These are phyloP conservation scores for Aspergillus haitiensis DNA, from an alignment of 495 filamentous ascomycete genomes.

Conservation along the genomic window DNA sequence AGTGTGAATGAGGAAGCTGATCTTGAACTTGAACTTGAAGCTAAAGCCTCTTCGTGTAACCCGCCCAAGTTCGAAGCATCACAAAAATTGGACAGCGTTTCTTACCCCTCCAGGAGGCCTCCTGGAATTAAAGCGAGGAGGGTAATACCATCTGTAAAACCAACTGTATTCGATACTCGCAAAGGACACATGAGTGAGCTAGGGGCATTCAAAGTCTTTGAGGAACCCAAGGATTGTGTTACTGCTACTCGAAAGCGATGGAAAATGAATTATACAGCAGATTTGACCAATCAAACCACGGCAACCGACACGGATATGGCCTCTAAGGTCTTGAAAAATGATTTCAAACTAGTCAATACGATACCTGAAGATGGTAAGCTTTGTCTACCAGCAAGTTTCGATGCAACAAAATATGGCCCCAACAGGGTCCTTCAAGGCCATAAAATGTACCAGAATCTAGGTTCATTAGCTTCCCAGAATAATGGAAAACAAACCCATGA, in stretches of 20 bases:
- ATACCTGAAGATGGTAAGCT: not conserved
- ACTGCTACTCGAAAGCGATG: constrained; percentile 21
- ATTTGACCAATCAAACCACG: not conserved
- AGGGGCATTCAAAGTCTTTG: not conserved
- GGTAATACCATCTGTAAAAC: constrained; percentile 1
- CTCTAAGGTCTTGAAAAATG: not conserved
- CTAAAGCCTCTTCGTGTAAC: not conserved
- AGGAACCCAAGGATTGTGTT: not conserved
- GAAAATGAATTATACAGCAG: constrained; percentile 23
- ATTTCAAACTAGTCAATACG: not conserved
- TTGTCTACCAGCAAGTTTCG: constrained; percentile 11
- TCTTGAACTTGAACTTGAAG: not conserved
- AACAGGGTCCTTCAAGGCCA: not conserved
- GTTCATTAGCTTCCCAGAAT: not conserved
- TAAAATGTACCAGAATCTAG: too few relatives aligned
- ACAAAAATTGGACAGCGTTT: not conserved
- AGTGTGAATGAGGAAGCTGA: constrained; percentile 3
- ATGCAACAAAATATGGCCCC: constrained; percentile 22
- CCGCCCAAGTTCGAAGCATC: not conserved
- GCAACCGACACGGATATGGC: not conserved
- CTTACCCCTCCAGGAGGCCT: constrained; percentile 11
- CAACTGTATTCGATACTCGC: not conserved
- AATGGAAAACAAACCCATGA: not conserved
- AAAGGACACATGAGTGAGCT: not conserved
- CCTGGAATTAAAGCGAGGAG: constrained; percentile 24